Percentiles rank a stretch among this genome's conserved stretches.
phyloP scores from a whole-genome alignment of 768 basidiomycete genomes.

The Ephemerocybe angulata region DNA sequence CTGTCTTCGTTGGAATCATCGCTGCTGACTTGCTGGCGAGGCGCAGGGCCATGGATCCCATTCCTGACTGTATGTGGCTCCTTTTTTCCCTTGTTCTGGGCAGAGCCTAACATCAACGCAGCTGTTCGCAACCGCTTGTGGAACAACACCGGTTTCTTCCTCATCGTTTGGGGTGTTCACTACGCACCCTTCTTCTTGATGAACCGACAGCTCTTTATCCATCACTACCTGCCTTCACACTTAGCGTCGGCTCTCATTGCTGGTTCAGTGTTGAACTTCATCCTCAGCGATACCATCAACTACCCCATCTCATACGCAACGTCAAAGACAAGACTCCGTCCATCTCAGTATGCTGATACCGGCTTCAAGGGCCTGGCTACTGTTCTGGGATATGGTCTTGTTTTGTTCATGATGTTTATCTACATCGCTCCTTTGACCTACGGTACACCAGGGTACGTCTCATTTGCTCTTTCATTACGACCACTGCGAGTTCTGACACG shows the following conservation, averaged over 20 bases:
- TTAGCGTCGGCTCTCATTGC: slow-evolving; percentile 89
- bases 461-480: slow-evolving; percentile 1
- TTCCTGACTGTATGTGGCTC: slow-evolving; percentile 75
- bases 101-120: slow-evolving; percentile 27
- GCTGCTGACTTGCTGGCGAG: slow-evolving; percentile 88
- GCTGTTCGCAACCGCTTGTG: slow-evolving; percentile 91
- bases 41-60: slow-evolving; percentile 77
- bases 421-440: slow-evolving; percentile 91
- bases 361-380: slow-evolving; percentile 73
- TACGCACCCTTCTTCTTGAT: slow-evolving; percentile 98
- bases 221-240: slow-evolving; percentile 97
- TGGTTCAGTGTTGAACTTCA: slow-evolving; percentile 87
- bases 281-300: slow-evolving; percentile 87
- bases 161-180: slow-evolving; percentile 91
- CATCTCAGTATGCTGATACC: slow-evolving; percentile 63
- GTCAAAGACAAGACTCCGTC: slow-evolving; percentile 55
- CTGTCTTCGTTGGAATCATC: slow-evolving; percentile 86
- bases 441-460: slow-evolving; percentile 87
- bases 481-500: slow-evolving; percentile 4
- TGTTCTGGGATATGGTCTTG: slow-evolving; percentile 51
- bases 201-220: slow-evolving; percentile 94
- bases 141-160: slow-evolving; percentile 95
- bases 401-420: slow-evolving; percentile 62
- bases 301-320: slow-evolving; percentile 83
- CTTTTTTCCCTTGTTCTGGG: neutral